These are phyloP conservation scores for Calonectria henricotiae DNA, from an alignment of 2,329 filamentous ascomycete species.

Conservation along the genomic window DNA sequence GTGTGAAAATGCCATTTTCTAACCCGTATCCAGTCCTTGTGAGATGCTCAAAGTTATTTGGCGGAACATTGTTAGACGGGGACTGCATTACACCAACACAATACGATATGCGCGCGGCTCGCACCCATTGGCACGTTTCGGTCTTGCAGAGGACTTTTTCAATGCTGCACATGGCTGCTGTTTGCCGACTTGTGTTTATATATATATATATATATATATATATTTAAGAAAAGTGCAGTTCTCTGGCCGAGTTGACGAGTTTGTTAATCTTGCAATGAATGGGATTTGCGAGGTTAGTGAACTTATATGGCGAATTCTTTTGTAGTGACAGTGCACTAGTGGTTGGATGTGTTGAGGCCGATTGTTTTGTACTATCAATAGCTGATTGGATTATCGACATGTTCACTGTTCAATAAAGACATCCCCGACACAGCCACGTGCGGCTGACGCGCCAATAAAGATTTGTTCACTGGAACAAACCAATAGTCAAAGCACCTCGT, in stretches of 20 bases:
- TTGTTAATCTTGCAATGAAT: not conserved
- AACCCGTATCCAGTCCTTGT: not conserved
- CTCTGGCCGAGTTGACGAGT: not conserved
- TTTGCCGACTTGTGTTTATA: not conserved
- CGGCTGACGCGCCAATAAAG: not conserved
- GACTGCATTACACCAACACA: conserved; percentile 8
- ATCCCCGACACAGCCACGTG: conserved; percentile 8
- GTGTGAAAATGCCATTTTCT: not conserved
- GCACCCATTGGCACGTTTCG: not conserved
- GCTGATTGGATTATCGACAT: not conserved
- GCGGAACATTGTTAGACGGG: not conserved
- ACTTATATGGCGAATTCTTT: not conserved
- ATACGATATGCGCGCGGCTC: not conserved
- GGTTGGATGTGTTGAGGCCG: not conserved
- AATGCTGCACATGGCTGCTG: conserved; percentile 5
- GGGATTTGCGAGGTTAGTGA: not conserved
- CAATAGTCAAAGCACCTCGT: not conserved
- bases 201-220: too few species aligned
- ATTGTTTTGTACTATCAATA: not conserved
- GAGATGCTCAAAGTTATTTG: not conserved
- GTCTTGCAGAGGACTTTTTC: conserved; percentile 2
- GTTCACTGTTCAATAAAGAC: conserved; percentile 2
- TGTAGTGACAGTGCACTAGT: not conserved
- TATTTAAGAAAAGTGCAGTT: not conserved
- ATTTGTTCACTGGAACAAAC: not conserved